Base-by-base conservation (phyloP, 2,329 filamentous ascomycete species). In the Sarocladium brachiariae region DNA sequence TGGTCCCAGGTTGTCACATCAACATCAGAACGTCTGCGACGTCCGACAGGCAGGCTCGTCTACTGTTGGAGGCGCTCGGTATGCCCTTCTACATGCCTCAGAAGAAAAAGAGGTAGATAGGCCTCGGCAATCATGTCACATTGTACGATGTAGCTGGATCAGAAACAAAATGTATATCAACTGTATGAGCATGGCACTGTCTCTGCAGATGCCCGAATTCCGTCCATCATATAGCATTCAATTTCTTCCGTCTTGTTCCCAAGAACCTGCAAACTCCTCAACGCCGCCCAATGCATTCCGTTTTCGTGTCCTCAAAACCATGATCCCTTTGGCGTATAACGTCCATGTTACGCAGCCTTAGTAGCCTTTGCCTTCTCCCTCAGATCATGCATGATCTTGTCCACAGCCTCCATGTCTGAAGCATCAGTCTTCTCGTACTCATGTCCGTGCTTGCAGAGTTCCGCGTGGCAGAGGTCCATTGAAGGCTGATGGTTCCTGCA, bases 401-500 rank as follows among this genome's bases (percentile, higher is more conserved):
- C 89, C 35, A 96, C 83, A 7, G 81, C 83, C 50, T 90, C 87
- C 93, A 97, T 97, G 65, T 96, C 83, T 18, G 70, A 73, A 0
- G 92, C 89, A 62, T 96, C 87, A n/a, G 92, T 70, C 58, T 81
- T 83, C 16, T 66, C 73, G 25, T 75, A 73, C 5, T 69, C 67
- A 1, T 81, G 77, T 47, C 81, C 79, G 45, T 72, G 67, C 59
- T 80, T 79, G 18, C 66, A 68, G 61, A 87, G 70, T 60, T 85
- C 78, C 31, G 77, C 74, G 1, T 83, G 80, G 54, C 90, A 73
- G 21, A 76, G 72, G 64, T 89, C 84, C 69, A 92, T 76, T 23
- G 84, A 84, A 1, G 89, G 87, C 71, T 96, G 92, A 66, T 89
- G 95, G 67, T 99, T 99, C 64, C 93, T 78, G 50, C 89, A 80